These are phyloP conservation scores for Chaetomium fimeti DNA, from an alignment of 495 filamentous ascomycete genomes.

Conservation along the genomic window DNA sequence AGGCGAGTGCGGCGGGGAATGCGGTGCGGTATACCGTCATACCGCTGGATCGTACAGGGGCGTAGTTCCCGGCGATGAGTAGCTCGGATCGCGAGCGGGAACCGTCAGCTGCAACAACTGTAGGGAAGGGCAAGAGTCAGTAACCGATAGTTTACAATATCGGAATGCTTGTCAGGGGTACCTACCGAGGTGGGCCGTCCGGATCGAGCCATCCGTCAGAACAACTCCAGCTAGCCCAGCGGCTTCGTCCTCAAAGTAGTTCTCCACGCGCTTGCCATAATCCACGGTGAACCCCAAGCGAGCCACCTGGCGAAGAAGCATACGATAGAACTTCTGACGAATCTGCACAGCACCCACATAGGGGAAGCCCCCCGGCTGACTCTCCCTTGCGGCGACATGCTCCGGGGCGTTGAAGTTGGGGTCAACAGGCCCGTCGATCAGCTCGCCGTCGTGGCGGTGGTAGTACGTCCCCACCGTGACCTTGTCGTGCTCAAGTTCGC, in stretches of 20 bases:
- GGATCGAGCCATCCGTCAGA: not conserved
- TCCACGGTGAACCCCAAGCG: not conserved
- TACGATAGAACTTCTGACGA: not conserved
- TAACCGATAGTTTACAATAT: too few relatives aligned
- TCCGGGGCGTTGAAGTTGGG: not conserved
- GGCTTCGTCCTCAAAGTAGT: not conserved
- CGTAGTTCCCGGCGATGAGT: not conserved
- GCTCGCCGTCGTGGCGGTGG: not conserved
- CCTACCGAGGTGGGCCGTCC: not conserved
- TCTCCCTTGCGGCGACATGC: not conserved
- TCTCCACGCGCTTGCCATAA: not conserved
- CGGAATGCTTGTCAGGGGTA: not conserved
- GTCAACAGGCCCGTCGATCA: not conserved
- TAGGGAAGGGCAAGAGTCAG: not conserved
- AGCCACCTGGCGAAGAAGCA: not conserved
- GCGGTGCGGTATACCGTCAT: not conserved
- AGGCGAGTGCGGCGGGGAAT: not conserved
- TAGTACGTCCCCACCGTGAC: not conserved
- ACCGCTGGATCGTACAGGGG: not conserved
- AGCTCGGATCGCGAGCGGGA: not conserved
- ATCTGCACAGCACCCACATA: not conserved
- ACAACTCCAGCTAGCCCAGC: not conserved
- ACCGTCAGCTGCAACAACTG: not conserved
- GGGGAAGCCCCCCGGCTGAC: not conserved
- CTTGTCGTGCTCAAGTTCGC: not conserved